Percentiles rank a stretch among this genome's conserved stretches.
These are phyloP conservation scores for Sclerospora graminicola DNA, from an alignment of 352 stramenopile genomes.

Conservation along the genomic window DNA sequence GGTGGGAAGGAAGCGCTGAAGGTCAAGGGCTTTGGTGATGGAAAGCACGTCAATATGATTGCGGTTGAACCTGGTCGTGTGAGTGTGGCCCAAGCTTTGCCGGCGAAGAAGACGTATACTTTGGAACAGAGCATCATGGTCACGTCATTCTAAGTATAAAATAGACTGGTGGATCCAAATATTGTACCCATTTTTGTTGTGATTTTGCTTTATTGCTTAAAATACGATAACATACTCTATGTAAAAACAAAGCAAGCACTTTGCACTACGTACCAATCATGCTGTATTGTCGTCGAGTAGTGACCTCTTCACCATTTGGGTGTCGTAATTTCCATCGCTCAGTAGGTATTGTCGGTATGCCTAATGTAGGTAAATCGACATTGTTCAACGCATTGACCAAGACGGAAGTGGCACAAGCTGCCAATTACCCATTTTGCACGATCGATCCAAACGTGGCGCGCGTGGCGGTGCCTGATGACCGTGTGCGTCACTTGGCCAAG, in stretches of 20 bases:
- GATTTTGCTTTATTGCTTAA: too few relatives aligned
- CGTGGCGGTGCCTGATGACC: slow-evolving; percentile 58
- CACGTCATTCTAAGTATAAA: neutral
- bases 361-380: slow-evolving; percentile 85
- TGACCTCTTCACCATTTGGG: slow-evolving; percentile 1
- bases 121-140: slow-evolving; percentile 18
- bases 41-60: slow-evolving; percentile 90
- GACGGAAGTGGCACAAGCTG: slow-evolving; percentile 73
- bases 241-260: too few relatives aligned
- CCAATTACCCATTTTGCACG: slow-evolving; percentile 87
- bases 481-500: slow-evolving; percentile 47
- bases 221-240: too few relatives aligned
- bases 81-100: slow-evolving; percentile 30
- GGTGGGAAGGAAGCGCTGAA: slow-evolving; percentile 84
- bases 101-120: slow-evolving; percentile 36
- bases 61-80: slow-evolving; percentile 87
- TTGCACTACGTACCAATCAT: slow-evolving; percentile 35
- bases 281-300: slow-evolving; percentile 9
- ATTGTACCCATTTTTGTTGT: neutral
- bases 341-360: slow-evolving; percentile 83
- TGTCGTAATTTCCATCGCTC: slow-evolving; percentile 61
- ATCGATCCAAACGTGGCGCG: slow-evolving; percentile 81
- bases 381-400: slow-evolving; percentile 85
- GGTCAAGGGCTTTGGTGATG: slow-evolving; percentile 90
- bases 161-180: too few relatives aligned